Conservation (phyloP, 768 basidiomycete species). For the Phaeotremella skinneri region DNA sequence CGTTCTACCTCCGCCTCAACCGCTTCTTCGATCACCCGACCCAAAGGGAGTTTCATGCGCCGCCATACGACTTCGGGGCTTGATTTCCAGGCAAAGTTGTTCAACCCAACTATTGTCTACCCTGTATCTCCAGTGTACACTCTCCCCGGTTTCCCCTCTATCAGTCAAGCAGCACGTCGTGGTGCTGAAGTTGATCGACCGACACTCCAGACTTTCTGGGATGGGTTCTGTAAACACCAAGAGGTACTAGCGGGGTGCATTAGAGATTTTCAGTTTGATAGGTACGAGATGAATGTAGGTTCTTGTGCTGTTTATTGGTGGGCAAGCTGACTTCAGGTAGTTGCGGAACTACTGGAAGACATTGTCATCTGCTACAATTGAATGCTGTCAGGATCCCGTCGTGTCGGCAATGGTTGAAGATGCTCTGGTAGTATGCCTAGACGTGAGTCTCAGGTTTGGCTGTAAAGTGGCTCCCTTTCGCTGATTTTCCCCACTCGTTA, state of each 20-base stretch:
- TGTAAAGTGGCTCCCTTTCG: background rate
- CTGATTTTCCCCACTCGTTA: constrained; percentile 12
- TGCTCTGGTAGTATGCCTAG: constrained; percentile 85
- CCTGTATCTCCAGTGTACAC: constrained; percentile 71
- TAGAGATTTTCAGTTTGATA: constrained; percentile 75
- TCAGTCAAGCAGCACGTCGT: constrained; percentile 2
- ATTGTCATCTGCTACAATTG: constrained; percentile 70
- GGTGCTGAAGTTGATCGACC: constrained; percentile 4
- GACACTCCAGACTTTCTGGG: constrained; percentile 59
- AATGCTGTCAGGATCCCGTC: constrained; percentile 82
- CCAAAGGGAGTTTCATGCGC: constrained; percentile 10
- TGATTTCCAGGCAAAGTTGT: constrained; percentile 54
- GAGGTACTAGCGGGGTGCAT: constrained; percentile 77
- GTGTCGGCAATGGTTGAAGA: constrained; percentile 84
- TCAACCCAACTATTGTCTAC: constrained; percentile 58
- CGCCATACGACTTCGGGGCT: constrained; percentile 25
- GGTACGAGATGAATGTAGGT: constrained; percentile 72
- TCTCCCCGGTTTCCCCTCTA: constrained; percentile 60
- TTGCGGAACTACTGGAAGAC: constrained; percentile 80
- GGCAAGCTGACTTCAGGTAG: constrained; percentile 11
- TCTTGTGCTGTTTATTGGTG: background rate
- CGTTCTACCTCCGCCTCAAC: constrained; percentile 1
- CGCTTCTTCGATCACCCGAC: constrained; percentile 10
- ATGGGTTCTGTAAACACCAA: constrained; percentile 86
- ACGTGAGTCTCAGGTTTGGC: constrained; percentile 61